Evolutionary conservation across 192 early-diverging fungal species (phyloP).

Genomic region (Coemansia sp.): DNA sequence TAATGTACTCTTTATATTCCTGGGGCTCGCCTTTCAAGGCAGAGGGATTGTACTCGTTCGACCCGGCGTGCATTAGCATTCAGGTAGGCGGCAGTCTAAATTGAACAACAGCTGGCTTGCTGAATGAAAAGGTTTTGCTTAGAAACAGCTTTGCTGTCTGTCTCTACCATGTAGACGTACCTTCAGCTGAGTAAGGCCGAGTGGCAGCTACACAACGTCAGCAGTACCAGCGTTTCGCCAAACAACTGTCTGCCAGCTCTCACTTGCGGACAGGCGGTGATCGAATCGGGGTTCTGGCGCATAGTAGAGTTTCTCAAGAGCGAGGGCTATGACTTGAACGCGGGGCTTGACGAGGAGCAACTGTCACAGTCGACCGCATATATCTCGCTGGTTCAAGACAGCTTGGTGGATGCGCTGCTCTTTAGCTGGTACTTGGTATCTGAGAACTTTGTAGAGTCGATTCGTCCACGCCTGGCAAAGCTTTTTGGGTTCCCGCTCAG

Average conservation of each 20-base stretch:
- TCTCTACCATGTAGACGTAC: conserved; percentile 30
- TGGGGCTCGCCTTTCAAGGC: conserved; percentile 51
- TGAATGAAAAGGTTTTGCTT: neutral
- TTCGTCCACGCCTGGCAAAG: conserved; percentile 72
- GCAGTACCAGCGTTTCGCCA: conserved; percentile 35
- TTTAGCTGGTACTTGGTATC: conserved; percentile 84
- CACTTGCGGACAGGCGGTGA: conserved; percentile 11
- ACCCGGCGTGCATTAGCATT: conserved; percentile 43
- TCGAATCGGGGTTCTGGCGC: conserved; percentile 51
- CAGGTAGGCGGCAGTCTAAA: conserved; percentile 26
- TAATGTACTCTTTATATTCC: conserved; percentile 47
- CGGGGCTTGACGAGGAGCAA: conserved; percentile 36
- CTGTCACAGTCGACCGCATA: conserved; percentile 50
- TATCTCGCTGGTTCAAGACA: conserved; percentile 75
- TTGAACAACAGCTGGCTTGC: neutral
- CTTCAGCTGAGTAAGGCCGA: conserved; percentile 47
- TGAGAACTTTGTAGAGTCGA: conserved; percentile 77
- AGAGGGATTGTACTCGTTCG: conserved; percentile 46
- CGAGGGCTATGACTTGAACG: conserved; percentile 35
- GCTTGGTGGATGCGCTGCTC: conserved; percentile 76
- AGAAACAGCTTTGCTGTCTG: neutral
- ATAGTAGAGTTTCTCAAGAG: conserved; percentile 38
- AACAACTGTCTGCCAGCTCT: conserved; percentile 39
- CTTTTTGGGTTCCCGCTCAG: conserved; percentile 70
- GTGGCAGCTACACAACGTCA: conserved; percentile 43